phyloP scores from a whole-genome alignment of 345 rosid species.

The Populus pruinosa region DNA sequence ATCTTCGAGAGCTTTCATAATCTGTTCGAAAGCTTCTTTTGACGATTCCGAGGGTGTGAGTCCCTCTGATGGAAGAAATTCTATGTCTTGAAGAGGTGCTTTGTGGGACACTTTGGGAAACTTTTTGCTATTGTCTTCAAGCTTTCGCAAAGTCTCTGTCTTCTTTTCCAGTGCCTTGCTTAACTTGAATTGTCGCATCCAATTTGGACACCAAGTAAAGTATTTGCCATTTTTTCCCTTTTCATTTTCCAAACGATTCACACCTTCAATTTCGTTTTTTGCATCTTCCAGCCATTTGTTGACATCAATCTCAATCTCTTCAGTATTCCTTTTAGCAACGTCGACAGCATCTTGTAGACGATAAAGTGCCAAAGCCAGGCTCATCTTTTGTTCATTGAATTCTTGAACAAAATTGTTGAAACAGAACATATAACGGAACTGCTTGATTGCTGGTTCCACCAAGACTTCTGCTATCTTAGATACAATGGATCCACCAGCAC shows the following conservation, averaged over 20 bases:
- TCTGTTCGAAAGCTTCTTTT: neutral
- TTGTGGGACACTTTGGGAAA: neutral
- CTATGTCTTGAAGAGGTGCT: neutral
- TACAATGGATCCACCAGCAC: neutral
- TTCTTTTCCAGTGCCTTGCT: neutral
- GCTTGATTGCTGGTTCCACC: neutral
- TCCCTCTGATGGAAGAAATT: neutral
- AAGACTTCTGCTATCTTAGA: neutral
- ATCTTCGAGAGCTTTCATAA: neutral
- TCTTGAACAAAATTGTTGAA: slow-evolving; percentile 8
- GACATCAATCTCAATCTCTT: neutral
- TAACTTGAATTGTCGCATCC: neutral
- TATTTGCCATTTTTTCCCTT: neutral
- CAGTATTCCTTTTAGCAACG: neutral
- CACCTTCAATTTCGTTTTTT: neutral
- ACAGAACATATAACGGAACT: neutral
- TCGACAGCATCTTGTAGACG: neutral
- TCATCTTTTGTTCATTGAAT: neutral
- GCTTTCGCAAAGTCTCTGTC: neutral
- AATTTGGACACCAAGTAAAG: neutral
- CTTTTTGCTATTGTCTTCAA: neutral
- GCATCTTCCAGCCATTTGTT: neutral
- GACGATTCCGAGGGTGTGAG: neutral
- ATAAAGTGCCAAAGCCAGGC: neutral
- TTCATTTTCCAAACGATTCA: neutral